phyloP scores from a whole-genome alignment of 2,329 filamentous ascomycete species.

The Metarhizium rileyi region DNA sequence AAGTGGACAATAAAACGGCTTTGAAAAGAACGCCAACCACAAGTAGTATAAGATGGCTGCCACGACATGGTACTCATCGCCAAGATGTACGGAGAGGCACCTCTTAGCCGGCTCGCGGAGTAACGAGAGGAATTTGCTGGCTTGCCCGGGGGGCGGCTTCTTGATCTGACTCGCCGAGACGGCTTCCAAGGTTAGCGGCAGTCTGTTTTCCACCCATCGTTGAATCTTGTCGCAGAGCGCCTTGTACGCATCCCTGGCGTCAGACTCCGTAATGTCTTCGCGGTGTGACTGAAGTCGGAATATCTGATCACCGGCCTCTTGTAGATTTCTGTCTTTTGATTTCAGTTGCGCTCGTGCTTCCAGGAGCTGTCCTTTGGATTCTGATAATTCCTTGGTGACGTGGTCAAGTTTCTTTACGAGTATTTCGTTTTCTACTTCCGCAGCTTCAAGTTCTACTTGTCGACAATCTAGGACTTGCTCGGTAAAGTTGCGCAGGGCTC shows the following conservation, averaged over 20 bases:
- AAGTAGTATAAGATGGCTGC: conserved; percentile 28
- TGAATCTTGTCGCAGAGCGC: conserved; percentile 23
- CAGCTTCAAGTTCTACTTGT: conserved; percentile 23
- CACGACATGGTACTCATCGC: conserved; percentile 27
- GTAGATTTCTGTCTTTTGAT: conserved; percentile 17
- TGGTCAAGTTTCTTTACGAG: conserved; percentile 19
- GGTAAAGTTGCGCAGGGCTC: conserved; percentile 24
- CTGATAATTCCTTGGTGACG: conserved; percentile 21
- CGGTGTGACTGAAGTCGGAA: conserved; percentile 23
- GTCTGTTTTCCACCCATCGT: conserved; percentile 26
- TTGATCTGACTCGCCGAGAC: conserved; percentile 18
- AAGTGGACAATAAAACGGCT: conserved; percentile 27
- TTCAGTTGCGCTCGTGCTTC: conserved; percentile 20
- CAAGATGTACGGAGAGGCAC: conserved; percentile 19
- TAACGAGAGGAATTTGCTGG: conserved; percentile 22
- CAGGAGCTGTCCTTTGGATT: conserved; percentile 19
- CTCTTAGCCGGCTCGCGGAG: conserved; percentile 25
- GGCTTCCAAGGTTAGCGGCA: conserved; percentile 22
- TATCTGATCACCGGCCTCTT: conserved; percentile 22
- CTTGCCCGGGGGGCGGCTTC: conserved; percentile 16
- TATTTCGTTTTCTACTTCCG: conserved; percentile 19
- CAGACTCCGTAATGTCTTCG: conserved; percentile 25
- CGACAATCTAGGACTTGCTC: conserved; percentile 27
- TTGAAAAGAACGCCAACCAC: conserved; percentile 24
- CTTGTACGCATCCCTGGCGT: conserved; percentile 25